These are phyloP conservation scores for Colletotrichum cordylinicola DNA, from an alignment of 2,329 filamentous ascomycete species.

Conservation along the genomic window DNA sequence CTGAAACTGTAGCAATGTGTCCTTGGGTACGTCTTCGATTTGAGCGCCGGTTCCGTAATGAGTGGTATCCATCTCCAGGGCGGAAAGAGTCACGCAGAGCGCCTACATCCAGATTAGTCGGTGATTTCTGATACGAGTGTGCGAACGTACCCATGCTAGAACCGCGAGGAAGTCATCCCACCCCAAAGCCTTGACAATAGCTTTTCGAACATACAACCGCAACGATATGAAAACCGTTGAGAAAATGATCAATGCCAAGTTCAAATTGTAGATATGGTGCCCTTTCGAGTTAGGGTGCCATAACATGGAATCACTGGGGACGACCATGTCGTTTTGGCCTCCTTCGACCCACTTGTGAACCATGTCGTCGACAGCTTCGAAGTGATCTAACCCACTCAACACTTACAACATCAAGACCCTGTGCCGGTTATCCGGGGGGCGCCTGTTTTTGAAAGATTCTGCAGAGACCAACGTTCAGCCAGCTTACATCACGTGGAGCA, in stretches of 20 bases:
- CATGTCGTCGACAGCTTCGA: background rate
- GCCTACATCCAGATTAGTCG: background rate
- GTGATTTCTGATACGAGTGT: accelerated
- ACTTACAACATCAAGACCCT: background rate
- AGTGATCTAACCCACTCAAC: background rate
- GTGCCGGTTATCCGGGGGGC: background rate
- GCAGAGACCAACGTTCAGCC: background rate
- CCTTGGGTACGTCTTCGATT: background rate
- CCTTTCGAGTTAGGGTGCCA: constrained; percentile 5
- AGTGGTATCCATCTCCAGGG: constrained; percentile 12
- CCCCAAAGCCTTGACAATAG: constrained; percentile 4
- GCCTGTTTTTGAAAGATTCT: background rate
- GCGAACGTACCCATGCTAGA: constrained; percentile 4
- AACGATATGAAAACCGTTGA: constrained; percentile 5
- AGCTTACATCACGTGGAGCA: background rate
- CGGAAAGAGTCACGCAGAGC: constrained; percentile 3
- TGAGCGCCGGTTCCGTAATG: constrained; percentile 15
- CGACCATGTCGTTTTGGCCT: background rate
- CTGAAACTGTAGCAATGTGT: constrained; percentile 2
- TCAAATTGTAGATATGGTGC: constrained; percentile 14
- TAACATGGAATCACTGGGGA: background rate
- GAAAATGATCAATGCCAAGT: constrained; percentile 12
- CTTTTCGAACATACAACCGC: constrained; percentile 1
- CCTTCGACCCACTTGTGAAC: background rate
- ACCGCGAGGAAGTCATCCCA: constrained; percentile 13